Evolutionary conservation across 2,329 filamentous ascomycete species (phyloP), one percentile per base, ranked within the genome.

Genomic region (Neoascochyta sp.): DNA sequence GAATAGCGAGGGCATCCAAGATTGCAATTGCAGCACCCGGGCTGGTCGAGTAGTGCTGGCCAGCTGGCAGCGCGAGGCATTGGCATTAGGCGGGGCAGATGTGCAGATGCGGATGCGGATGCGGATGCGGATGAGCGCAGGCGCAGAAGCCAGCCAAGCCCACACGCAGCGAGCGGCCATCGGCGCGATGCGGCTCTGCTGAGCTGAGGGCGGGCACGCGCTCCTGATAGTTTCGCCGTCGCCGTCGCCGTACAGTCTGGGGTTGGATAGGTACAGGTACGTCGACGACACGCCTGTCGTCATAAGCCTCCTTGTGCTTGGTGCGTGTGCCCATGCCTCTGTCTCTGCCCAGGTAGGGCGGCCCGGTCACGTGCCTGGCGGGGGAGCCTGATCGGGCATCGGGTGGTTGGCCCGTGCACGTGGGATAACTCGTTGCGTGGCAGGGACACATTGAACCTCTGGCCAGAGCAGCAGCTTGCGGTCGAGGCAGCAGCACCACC

Each of bases 21-120:
- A 62, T 62, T 58, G 44, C 50, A 36, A 62, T 62, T 58, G 44
- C 50, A 36, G 45, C 42, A 43, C 42, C 47, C 49, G 53, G 47
- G 50, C 47, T 43, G 43, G 38, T 41, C 45, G 46, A 43, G 47
- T 47, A 49, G 48, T 52, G 59, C 47, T 62, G 54, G 55, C 56
- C 55, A 59, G 49, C 56, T 54, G 50, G 50, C 52, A 53, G 30
- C 24, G 45, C 30, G 43, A 39, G 41, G 39, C 42, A 52, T 52
- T 56, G 54, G 54, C n/a, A n/a, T n/a, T n/a, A n/a, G n/a, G n/a
- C 51, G 49, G 51, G 53, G 57, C 50, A 53, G 42, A 20, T 40
- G 35, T 50, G 50, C 47, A 52, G 33, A 14, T 26, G 21, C 10
- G 39, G 24, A 40, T 36, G 42, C 47, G 32, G 29, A 32, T 29